These are phyloP conservation scores for Tulasnella sp. DNA, from an alignment of 768 basidiomycete species.

Conservation along the genomic window DNA sequence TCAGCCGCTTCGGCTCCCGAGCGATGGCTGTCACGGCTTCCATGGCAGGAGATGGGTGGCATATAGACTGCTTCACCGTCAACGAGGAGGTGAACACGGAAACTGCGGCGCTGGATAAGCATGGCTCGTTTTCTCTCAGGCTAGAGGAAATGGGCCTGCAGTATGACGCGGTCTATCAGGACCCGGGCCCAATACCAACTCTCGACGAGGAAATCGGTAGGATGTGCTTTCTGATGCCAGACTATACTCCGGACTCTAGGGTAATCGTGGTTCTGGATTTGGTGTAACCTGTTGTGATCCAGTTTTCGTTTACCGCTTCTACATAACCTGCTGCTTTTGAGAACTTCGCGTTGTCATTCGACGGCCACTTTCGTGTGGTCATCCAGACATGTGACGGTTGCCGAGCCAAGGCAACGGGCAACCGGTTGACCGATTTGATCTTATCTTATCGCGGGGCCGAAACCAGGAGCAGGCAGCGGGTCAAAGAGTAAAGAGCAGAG, in stretches of 20 bases:
- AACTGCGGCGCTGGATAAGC: neutral
- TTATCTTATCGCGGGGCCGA: neutral
- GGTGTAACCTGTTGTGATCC: neutral
- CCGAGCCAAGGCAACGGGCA: neutral
- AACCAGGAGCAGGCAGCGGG: neutral
- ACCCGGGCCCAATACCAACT: neutral
- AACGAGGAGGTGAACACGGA: neutral
- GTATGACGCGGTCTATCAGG: neutral
- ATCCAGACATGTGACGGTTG: neutral
- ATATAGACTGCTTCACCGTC: neutral
- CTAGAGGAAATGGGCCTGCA: neutral
- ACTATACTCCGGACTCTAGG: neutral
- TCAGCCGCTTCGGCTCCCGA: neutral
- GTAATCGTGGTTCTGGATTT: neutral
- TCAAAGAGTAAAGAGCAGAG: neutral
- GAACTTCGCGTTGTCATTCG: neutral
- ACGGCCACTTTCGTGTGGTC: neutral
- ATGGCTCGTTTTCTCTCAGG: neutral
- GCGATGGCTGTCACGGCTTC: neutral
- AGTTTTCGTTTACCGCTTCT: neutral
- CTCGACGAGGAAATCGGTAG: neutral
- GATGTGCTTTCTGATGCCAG: slow-evolving; percentile 2
- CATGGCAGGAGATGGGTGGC: neutral
- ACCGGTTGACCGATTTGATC: neutral
- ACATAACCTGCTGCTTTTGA: neutral